Conservation (phyloP, 148 eudicot genomes). For the Camellia lanceoleosa region DNA sequence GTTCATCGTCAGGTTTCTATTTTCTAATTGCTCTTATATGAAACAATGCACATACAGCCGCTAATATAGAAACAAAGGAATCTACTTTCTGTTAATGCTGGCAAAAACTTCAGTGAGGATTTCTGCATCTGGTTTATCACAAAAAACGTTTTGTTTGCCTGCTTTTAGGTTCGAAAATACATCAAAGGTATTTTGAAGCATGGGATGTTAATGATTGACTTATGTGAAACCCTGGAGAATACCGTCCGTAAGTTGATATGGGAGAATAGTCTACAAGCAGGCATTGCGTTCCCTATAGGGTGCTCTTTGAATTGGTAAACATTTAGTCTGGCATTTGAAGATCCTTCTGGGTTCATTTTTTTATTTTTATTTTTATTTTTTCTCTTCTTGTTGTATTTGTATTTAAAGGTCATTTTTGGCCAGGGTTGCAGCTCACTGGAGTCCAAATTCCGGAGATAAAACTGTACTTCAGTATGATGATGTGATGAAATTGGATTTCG, state of each 20-base stretch:
- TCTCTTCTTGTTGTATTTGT: slow-evolving; percentile 8
- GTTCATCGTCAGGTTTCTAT: slow-evolving; percentile 90
- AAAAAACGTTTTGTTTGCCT: neutral
- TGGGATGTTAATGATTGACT: slow-evolving; percentile 89
- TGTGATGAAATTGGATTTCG: slow-evolving; percentile 99
- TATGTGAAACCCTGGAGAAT: slow-evolving; percentile 95
- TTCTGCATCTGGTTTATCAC: neutral
- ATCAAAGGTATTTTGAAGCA: slow-evolving; percentile 84
- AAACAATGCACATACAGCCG: neutral
- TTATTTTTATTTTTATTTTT: neutral
- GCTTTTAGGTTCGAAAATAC: slow-evolving; percentile 76
- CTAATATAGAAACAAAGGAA: neutral
- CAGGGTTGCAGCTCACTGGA: slow-evolving; percentile 99
- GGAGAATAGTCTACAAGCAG: slow-evolving; percentile 95
- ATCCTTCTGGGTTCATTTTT: neutral
- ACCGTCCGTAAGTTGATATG: slow-evolving; percentile 85
- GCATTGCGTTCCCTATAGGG: slow-evolving; percentile 97
- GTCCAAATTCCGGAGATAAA: slow-evolving; percentile 92
- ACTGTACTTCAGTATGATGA: slow-evolving; percentile 92
- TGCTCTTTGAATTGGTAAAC: slow-evolving; percentile 93
- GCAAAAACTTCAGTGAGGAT: too few relatives aligned
- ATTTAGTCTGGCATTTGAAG: neutral
- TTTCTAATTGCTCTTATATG: neutral
- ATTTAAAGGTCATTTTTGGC: slow-evolving; percentile 10
- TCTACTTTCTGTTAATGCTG: too few relatives aligned